These are phyloP conservation scores for Solanum peruvianum DNA, from an alignment of 257 asterid genomes.

Conservation along the genomic window DNA sequence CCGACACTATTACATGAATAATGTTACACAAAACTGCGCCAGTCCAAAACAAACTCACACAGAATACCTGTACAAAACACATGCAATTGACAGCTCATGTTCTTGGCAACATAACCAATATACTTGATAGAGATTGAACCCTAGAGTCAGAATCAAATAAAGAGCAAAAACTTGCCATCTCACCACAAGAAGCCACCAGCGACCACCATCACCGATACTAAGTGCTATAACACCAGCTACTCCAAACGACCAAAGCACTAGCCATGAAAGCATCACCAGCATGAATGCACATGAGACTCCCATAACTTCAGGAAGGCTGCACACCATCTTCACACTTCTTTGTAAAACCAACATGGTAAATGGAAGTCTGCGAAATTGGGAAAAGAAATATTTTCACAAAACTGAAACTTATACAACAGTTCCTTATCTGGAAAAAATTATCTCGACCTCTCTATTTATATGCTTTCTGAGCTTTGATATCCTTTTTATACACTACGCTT, in stretches of 20 bases:
- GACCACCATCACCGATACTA: constrained; percentile 70
- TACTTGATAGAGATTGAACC: background rate
- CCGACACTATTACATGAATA: constrained; percentile 87
- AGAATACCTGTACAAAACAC: constrained; percentile 47
- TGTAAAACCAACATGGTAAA: constrained; percentile 93
- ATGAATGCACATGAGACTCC: constrained; percentile 61
- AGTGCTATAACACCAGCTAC: constrained; percentile 86
- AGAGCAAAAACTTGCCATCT: constrained; percentile 96
- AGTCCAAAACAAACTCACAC: constrained; percentile 94
- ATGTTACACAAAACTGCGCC: constrained; percentile 93
- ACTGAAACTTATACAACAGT: background rate
- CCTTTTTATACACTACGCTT: background rate
- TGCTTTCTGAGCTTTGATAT: background rate
- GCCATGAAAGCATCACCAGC: constrained; percentile 85
- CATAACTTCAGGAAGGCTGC: constrained; percentile 73
- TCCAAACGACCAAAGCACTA: constrained; percentile 89
- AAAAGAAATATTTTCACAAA: background rate
- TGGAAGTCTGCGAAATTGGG: constrained; percentile 53
- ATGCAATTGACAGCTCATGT: background rate
- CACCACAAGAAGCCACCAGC: constrained; percentile 99
- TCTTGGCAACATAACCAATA: background rate
- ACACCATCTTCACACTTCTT: constrained; percentile 83
- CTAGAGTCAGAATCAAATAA: constrained; percentile 7
- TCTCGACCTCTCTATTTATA: background rate
- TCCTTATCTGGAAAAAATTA: background rate